phyloP scores from a whole-genome alignment of 176 grass and related monocot species.

The Oryza rufipogon region DNA sequence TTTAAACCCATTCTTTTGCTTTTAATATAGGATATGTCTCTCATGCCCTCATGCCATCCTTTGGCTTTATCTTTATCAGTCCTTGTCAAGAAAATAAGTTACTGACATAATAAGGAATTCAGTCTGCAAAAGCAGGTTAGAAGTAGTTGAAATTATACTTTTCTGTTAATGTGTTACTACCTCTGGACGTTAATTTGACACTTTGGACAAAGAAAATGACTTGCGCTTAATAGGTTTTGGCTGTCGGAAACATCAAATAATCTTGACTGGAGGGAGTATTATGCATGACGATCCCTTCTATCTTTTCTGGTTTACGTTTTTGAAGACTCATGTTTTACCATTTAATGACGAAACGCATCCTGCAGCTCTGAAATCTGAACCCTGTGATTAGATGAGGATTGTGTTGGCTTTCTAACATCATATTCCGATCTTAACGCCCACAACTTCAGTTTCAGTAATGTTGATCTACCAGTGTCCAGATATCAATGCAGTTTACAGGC shows the following conservation, averaged over 20 bases:
- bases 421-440: not conserved
- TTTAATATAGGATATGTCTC: not conserved
- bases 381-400: not conserved
- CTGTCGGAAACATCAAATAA: too few relatives aligned
- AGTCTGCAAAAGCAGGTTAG: not conserved
- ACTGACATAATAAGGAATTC: slow-evolving; percentile 6
- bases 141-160: not conserved
- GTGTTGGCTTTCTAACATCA: not conserved
- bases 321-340: slow-evolving; percentile 5
- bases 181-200: too few relatives aligned
- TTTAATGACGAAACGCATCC: not conserved
- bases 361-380: not conserved
- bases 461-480: slow-evolving; percentile 3
- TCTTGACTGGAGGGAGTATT: not conserved
- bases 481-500: slow-evolving; percentile 8
- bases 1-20: not conserved
- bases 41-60: not conserved
- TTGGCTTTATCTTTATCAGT: not conserved
- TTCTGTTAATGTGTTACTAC: not conserved
- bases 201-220: too few relatives aligned
- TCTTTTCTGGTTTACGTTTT: slow-evolving; percentile 11
- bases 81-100: not conserved
- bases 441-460: not conserved
- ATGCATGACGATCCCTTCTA: not conserved
- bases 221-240: too few relatives aligned